These are phyloP conservation scores for Cucumis melo DNA, from an alignment of 306 rosid species.

Conservation along the genomic window DNA sequence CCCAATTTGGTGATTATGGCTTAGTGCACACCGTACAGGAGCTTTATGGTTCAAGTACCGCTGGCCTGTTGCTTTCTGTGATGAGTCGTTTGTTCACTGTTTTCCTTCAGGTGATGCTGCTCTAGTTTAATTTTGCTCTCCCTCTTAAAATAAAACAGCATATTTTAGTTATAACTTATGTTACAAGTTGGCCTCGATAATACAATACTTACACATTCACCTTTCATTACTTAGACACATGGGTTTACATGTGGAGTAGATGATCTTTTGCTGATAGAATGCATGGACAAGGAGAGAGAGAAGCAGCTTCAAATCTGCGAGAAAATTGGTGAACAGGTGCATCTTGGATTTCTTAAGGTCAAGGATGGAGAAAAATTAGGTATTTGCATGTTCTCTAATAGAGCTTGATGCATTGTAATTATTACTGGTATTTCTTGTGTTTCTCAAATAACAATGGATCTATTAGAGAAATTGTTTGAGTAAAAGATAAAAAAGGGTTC, in stretches of 20 bases:
- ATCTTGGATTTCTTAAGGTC: conserved; percentile 46
- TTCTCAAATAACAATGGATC: too few relatives aligned
- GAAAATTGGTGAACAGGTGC: conserved; percentile 70
- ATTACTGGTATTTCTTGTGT: too few relatives aligned
- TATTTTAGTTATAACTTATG: neutral
- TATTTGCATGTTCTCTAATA: conserved; percentile 15
- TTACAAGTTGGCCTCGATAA: neutral
- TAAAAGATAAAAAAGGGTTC: too few relatives aligned
- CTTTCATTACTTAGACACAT: conserved; percentile 42
- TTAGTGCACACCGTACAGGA: conserved; percentile 85
- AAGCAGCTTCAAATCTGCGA: conserved; percentile 62
- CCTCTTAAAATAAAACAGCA: neutral
- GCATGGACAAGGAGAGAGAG: conserved; percentile 56
- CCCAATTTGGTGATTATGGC: conserved; percentile 92
- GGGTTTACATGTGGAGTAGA: conserved; percentile 93
- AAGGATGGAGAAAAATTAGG: conserved; percentile 42
- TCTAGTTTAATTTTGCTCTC: neutral
- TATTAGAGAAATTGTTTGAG: too few relatives aligned
- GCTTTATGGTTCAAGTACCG: conserved; percentile 66
- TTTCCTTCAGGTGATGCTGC: conserved; percentile 57
- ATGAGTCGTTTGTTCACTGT: conserved; percentile 77
- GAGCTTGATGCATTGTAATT: neutral
- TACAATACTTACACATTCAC: neutral
- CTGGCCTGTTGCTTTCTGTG: conserved; percentile 75
- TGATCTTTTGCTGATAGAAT: conserved; percentile 57